Evolutionary conservation across 345 rosid species (phyloP).

Genomic region (Eucalyptus melliodora): DNA sequence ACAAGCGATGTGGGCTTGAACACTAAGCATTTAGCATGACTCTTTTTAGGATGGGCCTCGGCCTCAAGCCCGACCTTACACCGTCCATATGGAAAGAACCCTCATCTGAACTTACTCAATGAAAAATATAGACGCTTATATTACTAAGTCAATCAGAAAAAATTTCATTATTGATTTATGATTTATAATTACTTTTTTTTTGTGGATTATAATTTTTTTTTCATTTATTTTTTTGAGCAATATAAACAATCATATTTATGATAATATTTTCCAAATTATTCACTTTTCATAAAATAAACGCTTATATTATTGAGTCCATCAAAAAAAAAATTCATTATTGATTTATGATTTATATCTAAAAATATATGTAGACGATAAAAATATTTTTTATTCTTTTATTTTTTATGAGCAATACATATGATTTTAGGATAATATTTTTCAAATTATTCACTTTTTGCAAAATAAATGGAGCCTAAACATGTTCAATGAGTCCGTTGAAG

Average conservation of each 20-base stretch:
- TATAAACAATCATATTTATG: too few species aligned
- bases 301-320: not conserved
- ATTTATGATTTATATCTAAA: too few species aligned
- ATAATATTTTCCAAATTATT: too few species aligned
- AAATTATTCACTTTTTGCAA: fast-evolving
- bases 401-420: fast-evolving
- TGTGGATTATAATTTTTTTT: too few species aligned
- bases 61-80: not conserved
- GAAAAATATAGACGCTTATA: not conserved
- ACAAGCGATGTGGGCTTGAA: not conserved
- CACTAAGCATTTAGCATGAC: not conserved
- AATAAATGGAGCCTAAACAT: fast-evolving
- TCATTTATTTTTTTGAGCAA: too few species aligned
- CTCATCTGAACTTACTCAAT: not conserved
- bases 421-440: too few species aligned
- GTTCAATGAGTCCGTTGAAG: fast-evolving
- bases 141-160: fast-evolving
- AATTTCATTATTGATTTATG: too few species aligned
- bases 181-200: too few species aligned
- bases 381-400: too few species aligned
- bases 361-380: fast-evolving
- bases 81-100: not conserved
- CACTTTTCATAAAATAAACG: too few species aligned
- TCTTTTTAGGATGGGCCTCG: not conserved
- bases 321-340: too few species aligned